Conservation (phyloP, 1,139 yeast genomes). For the Suhomyces coccinellae region DNA sequence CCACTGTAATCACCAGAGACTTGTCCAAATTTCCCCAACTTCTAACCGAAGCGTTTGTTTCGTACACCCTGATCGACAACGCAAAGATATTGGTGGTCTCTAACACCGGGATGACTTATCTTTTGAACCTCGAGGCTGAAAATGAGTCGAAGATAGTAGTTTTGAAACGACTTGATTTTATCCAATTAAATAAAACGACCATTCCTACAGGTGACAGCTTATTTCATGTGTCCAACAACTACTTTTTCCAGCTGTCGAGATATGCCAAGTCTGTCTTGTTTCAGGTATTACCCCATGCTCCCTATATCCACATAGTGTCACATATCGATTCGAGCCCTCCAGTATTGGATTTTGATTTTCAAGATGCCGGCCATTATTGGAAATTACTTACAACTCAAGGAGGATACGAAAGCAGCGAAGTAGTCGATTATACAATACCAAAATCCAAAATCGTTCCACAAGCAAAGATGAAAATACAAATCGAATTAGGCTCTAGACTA, state of each 20-base stretch:
- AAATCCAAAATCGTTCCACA: neutral
- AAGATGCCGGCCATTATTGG: constrained; percentile 3
- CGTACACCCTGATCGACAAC: constrained; percentile 26
- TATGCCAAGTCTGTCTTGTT: constrained; percentile 38
- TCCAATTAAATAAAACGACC: constrained; percentile 35
- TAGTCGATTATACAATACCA: constrained; percentile 14
- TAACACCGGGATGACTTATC: constrained; percentile 32
- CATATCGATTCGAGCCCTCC: constrained; percentile 38
- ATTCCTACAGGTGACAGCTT: constrained; percentile 23
- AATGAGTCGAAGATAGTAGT: constrained; percentile 13
- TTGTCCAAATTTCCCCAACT: constrained; percentile 11
- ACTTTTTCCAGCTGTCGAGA: constrained; percentile 36
- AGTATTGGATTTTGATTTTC: constrained; percentile 28
- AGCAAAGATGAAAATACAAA: neutral
- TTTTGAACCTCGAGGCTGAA: constrained; percentile 25
- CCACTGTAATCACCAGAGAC: constrained; percentile 16
- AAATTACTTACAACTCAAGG: constrained; percentile 39
- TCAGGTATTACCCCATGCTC: constrained; percentile 27
- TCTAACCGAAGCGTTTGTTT: constrained; percentile 10
- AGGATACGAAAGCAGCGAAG: constrained; percentile 41
- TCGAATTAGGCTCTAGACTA: neutral
- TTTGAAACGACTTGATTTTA: constrained; percentile 23
- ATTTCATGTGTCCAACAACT: constrained; percentile 30
- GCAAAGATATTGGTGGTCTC: constrained; percentile 31
- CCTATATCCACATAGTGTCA: constrained; percentile 28